Evolutionary conservation across 2,329 filamentous ascomycete species (phyloP).

Genomic region (Monilinia fructicola): DNA sequence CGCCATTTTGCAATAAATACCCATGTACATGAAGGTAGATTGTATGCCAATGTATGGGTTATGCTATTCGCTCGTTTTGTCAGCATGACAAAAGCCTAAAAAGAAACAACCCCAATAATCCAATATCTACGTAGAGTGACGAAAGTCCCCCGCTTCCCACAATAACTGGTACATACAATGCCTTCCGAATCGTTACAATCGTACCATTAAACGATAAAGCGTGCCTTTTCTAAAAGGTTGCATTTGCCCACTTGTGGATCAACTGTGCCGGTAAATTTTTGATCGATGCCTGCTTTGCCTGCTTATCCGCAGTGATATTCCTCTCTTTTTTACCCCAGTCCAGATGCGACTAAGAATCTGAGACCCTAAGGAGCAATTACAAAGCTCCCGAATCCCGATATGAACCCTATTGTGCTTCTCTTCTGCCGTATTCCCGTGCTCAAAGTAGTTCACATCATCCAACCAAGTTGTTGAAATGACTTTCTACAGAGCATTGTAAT

Average conservation of each 20-base stretch:
- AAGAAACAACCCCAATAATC: not conserved
- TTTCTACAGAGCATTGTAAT: conserved; percentile 16
- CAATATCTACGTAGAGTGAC: not conserved
- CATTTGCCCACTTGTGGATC: conserved; percentile 12
- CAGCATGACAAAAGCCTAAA: conserved; percentile 12
- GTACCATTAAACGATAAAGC: conserved; percentile 15
- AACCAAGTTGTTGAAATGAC: not conserved
- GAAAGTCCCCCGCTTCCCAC: not conserved
- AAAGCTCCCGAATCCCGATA: conserved; percentile 8
- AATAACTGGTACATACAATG: conserved; percentile 1
- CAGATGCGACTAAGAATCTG: conserved; percentile 5
- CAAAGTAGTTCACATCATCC: not conserved
- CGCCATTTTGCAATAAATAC: conserved; percentile 18
- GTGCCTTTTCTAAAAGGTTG: conserved; percentile 19
- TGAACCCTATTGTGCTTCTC: conserved; percentile 9
- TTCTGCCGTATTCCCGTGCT: conserved; percentile 17
- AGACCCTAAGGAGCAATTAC: not conserved
- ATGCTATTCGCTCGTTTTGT: conserved; percentile 7
- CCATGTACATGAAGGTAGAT: conserved; percentile 20
- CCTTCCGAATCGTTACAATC: conserved; percentile 23
- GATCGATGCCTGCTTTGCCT: conserved; percentile 21
- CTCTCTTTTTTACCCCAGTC: conserved; percentile 16
- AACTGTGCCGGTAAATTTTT: conserved; percentile 5
- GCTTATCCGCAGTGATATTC: conserved; percentile 11
- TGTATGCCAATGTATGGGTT: not conserved